phyloP scores from a whole-genome alignment of 192 early-diverging fungal genomes.

The Podila minutissima region DNA sequence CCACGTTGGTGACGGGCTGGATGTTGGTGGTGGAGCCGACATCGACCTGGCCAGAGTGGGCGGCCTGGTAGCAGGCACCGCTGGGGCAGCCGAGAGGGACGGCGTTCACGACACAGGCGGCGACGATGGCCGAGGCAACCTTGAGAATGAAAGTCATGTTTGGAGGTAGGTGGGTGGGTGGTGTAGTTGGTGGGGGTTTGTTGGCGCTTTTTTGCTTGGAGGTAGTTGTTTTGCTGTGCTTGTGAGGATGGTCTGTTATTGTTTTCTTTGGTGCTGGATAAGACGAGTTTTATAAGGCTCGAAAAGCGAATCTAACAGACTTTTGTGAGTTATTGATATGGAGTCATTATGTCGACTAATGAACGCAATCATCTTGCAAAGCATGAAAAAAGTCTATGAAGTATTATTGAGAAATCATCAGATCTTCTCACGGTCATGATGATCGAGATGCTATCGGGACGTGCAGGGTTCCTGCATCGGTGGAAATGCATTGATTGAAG shows the following conservation, averaged over 20 bases:
- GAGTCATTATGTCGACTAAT: background rate
- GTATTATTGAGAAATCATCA: too few relatives aligned
- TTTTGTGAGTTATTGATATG: background rate
- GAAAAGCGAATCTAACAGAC: background rate
- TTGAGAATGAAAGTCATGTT: constrained; percentile 13
- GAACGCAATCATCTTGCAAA: background rate
- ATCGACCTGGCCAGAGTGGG: constrained; percentile 5
- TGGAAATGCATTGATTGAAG: too few relatives aligned
- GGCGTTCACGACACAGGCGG: constrained; percentile 12
- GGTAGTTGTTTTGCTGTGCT: background rate
- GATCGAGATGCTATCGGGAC: too few relatives aligned
- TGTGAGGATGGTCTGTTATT: background rate
- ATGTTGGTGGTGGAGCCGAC: constrained; percentile 24
- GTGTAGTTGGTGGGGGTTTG: too few relatives aligned
- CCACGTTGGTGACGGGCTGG: constrained; percentile 21
- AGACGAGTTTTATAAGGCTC: background rate
- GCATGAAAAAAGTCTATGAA: too few relatives aligned
- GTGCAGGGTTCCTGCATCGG: too few relatives aligned
- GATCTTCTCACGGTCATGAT: too few relatives aligned
- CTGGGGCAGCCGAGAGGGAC: constrained; percentile 15
- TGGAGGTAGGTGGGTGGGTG: background rate
- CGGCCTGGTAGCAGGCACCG: constrained; percentile 6
- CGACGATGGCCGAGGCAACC: constrained; percentile 10
- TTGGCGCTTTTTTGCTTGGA: background rate
- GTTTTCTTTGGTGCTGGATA: background rate